Evolutionary conservation across 1,139 yeast species (phyloP).

Genomic region (Suhomyces panamericanus): DNA sequence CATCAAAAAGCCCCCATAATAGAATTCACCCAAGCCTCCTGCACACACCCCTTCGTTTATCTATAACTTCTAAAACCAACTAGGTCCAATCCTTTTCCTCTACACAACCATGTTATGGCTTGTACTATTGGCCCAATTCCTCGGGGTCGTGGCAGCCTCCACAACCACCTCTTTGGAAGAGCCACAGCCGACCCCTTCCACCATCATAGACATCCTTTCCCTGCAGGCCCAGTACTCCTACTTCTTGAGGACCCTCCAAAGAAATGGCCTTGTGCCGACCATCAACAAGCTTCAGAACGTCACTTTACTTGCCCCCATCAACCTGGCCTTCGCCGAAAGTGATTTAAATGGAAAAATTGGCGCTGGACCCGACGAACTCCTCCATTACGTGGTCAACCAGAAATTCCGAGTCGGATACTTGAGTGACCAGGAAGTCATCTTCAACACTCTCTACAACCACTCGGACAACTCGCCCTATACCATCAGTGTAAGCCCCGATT

Average conservation of each 20-base stretch:
- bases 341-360: constrained; percentile 18
- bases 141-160: constrained; percentile 9
- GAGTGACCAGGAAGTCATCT: constrained; percentile 27
- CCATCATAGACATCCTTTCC: constrained; percentile 78
- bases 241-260: constrained; percentile 65
- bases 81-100: too few relatives aligned
- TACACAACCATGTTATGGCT: constrained; percentile 8
- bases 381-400: constrained; percentile 40
- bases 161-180: constrained; percentile 11
- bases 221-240: constrained; percentile 71
- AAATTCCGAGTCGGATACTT: constrained; percentile 37
- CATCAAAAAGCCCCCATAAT: too few relatives aligned
- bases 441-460: constrained; percentile 30
- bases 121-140: constrained; percentile 1
- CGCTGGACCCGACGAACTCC: constrained; percentile 18
- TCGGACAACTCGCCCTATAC: constrained; percentile 24
- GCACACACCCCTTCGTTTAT: neutral
- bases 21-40: neutral
- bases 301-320: constrained; percentile 83
- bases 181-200: constrained; percentile 27
- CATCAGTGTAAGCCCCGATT: constrained; percentile 31
- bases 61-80: too few relatives aligned
- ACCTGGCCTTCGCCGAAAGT: constrained; percentile 61
- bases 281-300: constrained; percentile 65
- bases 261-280: constrained; percentile 64